phyloP scores from a whole-genome alignment of 202 grass and related monocot genomes.

The Saccharum hybrid region DNA sequence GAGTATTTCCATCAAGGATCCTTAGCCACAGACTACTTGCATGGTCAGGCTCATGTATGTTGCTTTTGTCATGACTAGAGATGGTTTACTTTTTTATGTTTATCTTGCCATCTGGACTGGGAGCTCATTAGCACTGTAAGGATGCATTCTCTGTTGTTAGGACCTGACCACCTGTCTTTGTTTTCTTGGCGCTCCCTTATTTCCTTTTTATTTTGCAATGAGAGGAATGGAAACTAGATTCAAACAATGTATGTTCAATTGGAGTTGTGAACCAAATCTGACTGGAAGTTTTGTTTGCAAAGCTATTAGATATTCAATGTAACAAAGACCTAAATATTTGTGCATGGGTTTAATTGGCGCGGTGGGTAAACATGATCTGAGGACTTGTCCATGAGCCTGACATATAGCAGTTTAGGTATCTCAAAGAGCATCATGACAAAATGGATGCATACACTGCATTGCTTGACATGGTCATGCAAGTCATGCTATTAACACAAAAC shows the following conservation, averaged over 20 bases:
- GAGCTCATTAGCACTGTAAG: slow-evolving; percentile 4
- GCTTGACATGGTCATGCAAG: too few relatives aligned
- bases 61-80: not conserved
- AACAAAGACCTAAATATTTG: not conserved
- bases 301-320: not conserved
- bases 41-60: not conserved
- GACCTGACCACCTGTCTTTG: not conserved
- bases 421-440: not conserved
- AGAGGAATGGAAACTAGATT: not conserved
- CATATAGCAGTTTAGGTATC: slow-evolving; percentile 25
- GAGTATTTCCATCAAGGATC: not conserved
- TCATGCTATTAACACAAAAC: not conserved
- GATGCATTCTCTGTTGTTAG: slow-evolving; percentile 20
- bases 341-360: not conserved
- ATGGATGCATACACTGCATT: not conserved
- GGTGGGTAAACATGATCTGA: not conserved
- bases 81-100: not conserved
- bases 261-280: not conserved
- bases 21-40: not conserved
- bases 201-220: not conserved
- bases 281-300: not conserved
- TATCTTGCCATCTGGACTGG: not conserved
- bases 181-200: not conserved
- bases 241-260: not conserved
- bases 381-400: not conserved